Base-by-base conservation (phyloP, 352 stramenopile species). In the Pythium sp. region DNA sequence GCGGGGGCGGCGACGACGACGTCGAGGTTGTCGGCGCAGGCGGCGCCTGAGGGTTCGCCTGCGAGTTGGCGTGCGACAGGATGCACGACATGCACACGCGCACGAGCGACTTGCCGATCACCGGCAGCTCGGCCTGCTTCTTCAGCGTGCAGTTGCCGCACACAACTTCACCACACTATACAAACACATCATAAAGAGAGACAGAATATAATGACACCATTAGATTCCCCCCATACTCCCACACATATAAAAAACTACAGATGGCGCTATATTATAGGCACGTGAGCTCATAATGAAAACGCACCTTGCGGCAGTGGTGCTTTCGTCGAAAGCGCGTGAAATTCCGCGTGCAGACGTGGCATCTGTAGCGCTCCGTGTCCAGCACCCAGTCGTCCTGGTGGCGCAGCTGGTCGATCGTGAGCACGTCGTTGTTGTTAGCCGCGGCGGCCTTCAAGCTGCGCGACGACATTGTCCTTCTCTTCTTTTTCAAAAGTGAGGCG, bases 41-140 rank as follows among this genome's bases (percentile, higher is more conserved):
- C 20, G 77, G 78, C 32, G 76, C 78, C 72, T 93, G 85, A 51
- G 84, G 84, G 71, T 92, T 92, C 24, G 83, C 82, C 69, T 92
- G 86, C 15, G 77, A 73, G 71, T 92, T 92, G 53, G 86, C 86
- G 68, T 93, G 86, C 68, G 84, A 93, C 63, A 96, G 74, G 67
- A 95, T 95, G 76, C 88, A 96, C 58, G 88, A 94, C 88, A 94
- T 96, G 76, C 88, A 96, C 65, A 96, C 85, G 60, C 85, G 85
- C 58, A 96, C 85, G 49, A 94, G 84, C 41, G 86, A 93, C 67
- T 85, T 84, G 43, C 88, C 86, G 58, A 93, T 94, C 46, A 94
- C 88, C 3, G 88, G 88, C 26, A 96, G 73, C 72, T 96, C 86
- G 5, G 87, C 87, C 67, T 92, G 81, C 69, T 94, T 94, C 79